Percentiles rank a stretch among this genome's conserved stretches.
These are phyloP conservation scores for Chalciporus sphaerocephalus DNA, from an alignment of 768 basidiomycete genomes.

Conservation along the genomic window DNA sequence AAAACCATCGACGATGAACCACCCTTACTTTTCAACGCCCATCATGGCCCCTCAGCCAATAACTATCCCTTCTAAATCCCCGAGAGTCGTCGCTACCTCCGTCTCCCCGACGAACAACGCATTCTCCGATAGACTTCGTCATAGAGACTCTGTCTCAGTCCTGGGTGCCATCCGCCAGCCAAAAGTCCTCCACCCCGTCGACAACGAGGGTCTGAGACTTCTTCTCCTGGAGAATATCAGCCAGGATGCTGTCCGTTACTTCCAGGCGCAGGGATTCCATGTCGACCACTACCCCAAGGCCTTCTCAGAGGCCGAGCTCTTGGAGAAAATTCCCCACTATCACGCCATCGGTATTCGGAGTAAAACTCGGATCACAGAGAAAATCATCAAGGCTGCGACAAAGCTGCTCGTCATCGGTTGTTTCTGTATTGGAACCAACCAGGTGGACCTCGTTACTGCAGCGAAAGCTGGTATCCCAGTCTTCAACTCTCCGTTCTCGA, in stretches of 20 bases:
- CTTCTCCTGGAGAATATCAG: conserved; percentile 95
- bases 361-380: conserved; percentile 94
- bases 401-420: conserved; percentile 97
- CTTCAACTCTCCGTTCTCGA: conserved; percentile 98
- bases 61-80: conserved; percentile 34
- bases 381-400: conserved; percentile 79
- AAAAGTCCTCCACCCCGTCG: conserved; percentile 74
- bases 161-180: conserved; percentile 46
- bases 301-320: conserved; percentile 89
- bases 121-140: conserved; percentile 46
- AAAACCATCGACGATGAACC: conserved; percentile 12
- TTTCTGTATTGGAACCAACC: conserved; percentile 99
- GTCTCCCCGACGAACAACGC: conserved; percentile 45
- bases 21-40: conserved; percentile 12
- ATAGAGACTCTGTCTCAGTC: conserved; percentile 29
- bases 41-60: conserved; percentile 47
- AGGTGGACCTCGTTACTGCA: conserved; percentile 85
- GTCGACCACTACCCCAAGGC: conserved; percentile 87
- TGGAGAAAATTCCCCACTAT: conserved; percentile 76
- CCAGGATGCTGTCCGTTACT: conserved; percentile 76
- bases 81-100: conserved; percentile 44
- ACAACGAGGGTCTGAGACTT: conserved; percentile 75
- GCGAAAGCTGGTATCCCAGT: conserved; percentile 90
- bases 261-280: conserved; percentile 80
- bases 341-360: conserved; percentile 95